These are phyloP conservation scores for Macrophomina tecta DNA, from an alignment of 2,329 filamentous ascomycete genomes.

Conservation along the genomic window DNA sequence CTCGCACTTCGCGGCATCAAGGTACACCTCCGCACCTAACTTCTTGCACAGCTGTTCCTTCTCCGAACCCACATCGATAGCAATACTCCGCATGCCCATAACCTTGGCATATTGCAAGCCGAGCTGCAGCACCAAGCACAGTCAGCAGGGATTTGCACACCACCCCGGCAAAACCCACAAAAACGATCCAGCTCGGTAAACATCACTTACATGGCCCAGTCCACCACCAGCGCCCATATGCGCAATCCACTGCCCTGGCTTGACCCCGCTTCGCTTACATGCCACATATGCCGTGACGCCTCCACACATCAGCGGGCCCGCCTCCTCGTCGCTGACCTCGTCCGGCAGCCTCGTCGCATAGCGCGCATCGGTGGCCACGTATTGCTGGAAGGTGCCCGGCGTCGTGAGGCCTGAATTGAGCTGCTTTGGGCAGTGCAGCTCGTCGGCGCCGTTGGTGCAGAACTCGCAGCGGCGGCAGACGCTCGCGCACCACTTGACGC, in stretches of 20 bases:
- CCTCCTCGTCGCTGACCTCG: constrained; percentile 39
- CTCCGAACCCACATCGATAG: constrained; percentile 52
- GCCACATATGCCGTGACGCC: constrained; percentile 52
- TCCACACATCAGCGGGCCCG: constrained; percentile 47
- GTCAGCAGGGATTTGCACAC: background rate
- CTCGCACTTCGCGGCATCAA: constrained; percentile 3
- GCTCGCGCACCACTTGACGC: constrained; percentile 59
- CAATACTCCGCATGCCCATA: constrained; percentile 58
- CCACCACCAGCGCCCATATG: constrained; percentile 47
- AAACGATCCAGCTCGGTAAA: background rate
- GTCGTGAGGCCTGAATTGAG: constrained; percentile 53
- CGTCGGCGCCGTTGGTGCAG: constrained; percentile 60
- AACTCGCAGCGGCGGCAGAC: constrained; percentile 58
- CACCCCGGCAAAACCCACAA: background rate
- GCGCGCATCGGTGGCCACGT: constrained; percentile 60
- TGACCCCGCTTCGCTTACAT: constrained; percentile 42
- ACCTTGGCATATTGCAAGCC: constrained; percentile 60
- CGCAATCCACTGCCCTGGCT: constrained; percentile 49
- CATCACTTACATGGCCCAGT: constrained; percentile 30
- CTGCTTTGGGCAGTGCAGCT: constrained; percentile 54
- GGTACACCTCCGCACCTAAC: constrained; percentile 58
- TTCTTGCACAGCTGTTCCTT: constrained; percentile 53
- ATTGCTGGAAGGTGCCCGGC: constrained; percentile 61
- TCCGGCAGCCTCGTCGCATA: constrained; percentile 41
- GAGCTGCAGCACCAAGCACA: constrained; percentile 38